Base-by-base conservation (phyloP, 1,284 basidiomycete genomes). In the Termitomyces sp. region DNA sequence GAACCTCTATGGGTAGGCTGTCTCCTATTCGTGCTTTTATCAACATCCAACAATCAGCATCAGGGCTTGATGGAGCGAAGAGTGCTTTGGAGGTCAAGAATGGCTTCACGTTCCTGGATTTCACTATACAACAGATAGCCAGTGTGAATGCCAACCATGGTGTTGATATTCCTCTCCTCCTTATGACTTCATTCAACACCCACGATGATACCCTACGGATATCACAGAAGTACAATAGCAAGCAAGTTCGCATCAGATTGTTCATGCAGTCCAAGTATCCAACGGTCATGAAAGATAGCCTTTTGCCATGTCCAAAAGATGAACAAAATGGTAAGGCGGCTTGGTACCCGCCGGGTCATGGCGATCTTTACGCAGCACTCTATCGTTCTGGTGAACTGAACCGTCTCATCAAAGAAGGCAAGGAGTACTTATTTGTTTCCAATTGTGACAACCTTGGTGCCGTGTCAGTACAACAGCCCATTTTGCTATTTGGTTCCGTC, bases 161-260 rank as follows among this genome's bases (percentile, higher is more conserved):
- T 52, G 85, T 86, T 63, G 84, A 97, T 76, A 94, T 98, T 46
- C 95, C 95, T 13, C 91, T 99, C 70, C 94, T 98, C 74, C 86
- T 98, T 69, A 98, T 99, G 95, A 98, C 96, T 68, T 97, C 94
- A 56, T 98, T 98, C 87, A 98, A 98, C 82, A 98, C 97, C 50
- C 95, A 96, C 70, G 93, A 96, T 53, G 94, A 97, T 72, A 97
- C 94, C 48, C 81, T 92, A 57, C 89, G 94, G 59, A 96, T 98
- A 78, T 98, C 98, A 76, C 95, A 98, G 74, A 99, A 99, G 76
- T 98, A 98, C 75, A 91, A 88, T 55, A 98, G 96, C 81, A 93
- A 96, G 76, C 93, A 95, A 73, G 83, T 97, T 65, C 88, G 91
- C 71, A 94, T 96, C 70, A 89, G 88, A 59, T 90, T 88, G 56